phyloP scores from a whole-genome alignment of 257 asterid genomes.

The Voacanga thouarsii region DNA sequence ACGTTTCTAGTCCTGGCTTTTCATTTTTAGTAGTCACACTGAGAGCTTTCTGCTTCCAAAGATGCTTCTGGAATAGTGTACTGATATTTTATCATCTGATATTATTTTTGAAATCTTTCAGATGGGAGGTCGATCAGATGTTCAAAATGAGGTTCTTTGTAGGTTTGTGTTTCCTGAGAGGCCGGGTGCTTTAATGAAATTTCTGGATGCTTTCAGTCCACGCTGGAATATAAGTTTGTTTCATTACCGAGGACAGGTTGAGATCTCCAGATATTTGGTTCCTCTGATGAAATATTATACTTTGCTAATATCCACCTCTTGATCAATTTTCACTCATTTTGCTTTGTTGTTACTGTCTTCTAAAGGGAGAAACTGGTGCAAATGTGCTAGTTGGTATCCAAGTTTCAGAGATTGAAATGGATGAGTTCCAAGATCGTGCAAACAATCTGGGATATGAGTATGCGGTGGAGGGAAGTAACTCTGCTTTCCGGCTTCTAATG shows the following conservation, averaged over 20 bases:
- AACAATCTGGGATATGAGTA: conserved; percentile 70
- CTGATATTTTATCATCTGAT: background rate
- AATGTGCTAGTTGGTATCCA: conserved; percentile 93
- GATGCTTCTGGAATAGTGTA: background rate
- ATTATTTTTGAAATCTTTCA: conserved; percentile 30
- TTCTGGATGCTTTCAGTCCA: conserved; percentile 84
- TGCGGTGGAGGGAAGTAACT: conserved; percentile 61
- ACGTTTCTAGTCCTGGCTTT: background rate
- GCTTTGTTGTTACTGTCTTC: conserved; percentile 7
- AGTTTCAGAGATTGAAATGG: conserved; percentile 58
- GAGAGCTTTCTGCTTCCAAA: background rate
- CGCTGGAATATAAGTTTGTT: conserved; percentile 96
- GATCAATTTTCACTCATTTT: conserved; percentile 2
- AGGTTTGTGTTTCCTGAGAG: conserved; percentile 89
- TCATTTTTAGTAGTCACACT: background rate
- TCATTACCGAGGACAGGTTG: conserved; percentile 94
- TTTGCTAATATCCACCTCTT: background rate
- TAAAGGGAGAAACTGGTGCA: conserved; percentile 91
- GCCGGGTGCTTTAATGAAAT: conserved; percentile 87
- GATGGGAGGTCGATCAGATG: conserved; percentile 92
- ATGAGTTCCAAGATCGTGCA: conserved; percentile 61
- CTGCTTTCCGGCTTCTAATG: conserved; percentile 78
- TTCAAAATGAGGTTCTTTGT: conserved; percentile 76
- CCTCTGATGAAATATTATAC: background rate
- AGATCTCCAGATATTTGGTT: conserved; percentile 5